Evolutionary conservation across 805 yeast species (phyloP).

Genomic region (Jamesozyma piceae): DNA sequence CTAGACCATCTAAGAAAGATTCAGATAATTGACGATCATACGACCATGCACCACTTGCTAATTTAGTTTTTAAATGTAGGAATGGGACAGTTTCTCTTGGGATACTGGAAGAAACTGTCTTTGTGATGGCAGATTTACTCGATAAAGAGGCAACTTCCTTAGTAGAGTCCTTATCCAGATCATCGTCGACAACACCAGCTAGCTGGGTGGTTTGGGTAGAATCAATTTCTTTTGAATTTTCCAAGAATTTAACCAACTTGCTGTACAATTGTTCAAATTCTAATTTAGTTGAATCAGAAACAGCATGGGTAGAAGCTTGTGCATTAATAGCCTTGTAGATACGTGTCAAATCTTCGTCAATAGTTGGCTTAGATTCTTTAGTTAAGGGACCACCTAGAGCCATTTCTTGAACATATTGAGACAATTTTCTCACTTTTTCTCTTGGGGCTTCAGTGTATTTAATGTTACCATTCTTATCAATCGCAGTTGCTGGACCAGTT

Average conservation of each 20-base stretch:
- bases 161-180: constrained; percentile 43
- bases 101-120: constrained; percentile 63
- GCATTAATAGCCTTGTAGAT: constrained; percentile 74
- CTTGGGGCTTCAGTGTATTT: constrained; percentile 77
- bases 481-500: constrained; percentile 86
- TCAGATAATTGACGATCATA: constrained; percentile 75
- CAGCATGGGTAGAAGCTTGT: constrained; percentile 42
- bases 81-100: constrained; percentile 87
- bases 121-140: constrained; percentile 55
- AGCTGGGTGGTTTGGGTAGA: constrained; percentile 52
- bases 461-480: constrained; percentile 82
- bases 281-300: constrained; percentile 52
- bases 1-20: constrained; percentile 78
- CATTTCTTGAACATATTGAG: constrained; percentile 93
- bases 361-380: constrained; percentile 55
- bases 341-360: constrained; percentile 75
- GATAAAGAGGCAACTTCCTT: constrained; percentile 84
- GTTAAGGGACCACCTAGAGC: constrained; percentile 89
- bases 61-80: constrained; percentile 81
- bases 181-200: constrained; percentile 43
- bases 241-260: constrained; percentile 60
- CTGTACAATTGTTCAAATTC: constrained; percentile 66
- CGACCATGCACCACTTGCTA: constrained; percentile 64
- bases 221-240: constrained; percentile 60
- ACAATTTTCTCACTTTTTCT: constrained; percentile 85